Conservation (phyloP, 2,329 filamentous ascomycete species). For the Fonsecaea pedrosoi region DNA sequence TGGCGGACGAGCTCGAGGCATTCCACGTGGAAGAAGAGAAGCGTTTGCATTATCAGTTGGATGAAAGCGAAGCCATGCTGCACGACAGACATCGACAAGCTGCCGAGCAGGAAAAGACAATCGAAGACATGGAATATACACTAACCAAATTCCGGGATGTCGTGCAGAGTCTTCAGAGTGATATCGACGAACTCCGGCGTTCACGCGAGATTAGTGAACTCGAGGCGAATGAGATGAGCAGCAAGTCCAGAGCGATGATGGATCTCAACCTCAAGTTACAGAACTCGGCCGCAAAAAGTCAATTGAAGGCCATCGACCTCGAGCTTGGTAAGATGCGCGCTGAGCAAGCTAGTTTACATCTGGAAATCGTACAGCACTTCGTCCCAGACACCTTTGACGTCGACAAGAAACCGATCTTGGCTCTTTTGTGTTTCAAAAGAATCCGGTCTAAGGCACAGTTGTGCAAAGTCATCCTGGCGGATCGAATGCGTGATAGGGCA, state of each 20-base stretch:
- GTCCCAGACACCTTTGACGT: slow-evolving; percentile 81
- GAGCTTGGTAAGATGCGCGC: slow-evolving; percentile 86
- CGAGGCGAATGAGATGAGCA: slow-evolving; percentile 88
- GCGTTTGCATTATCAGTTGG: slow-evolving; percentile 91
- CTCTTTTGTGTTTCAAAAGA: slow-evolving; percentile 84
- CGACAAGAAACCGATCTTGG: slow-evolving; percentile 85
- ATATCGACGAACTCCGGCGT: slow-evolving; percentile 89
- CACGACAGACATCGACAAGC: slow-evolving; percentile 78
- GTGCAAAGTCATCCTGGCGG: slow-evolving; percentile 77
- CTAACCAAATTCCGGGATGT: slow-evolving; percentile 87
- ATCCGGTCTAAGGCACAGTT: slow-evolving; percentile 86
- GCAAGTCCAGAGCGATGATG: slow-evolving; percentile 90
- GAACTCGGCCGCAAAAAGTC: slow-evolving; percentile 85
- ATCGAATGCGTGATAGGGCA: slow-evolving; percentile 72
- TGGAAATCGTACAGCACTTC: slow-evolving; percentile 88
- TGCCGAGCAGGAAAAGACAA: slow-evolving; percentile 75
- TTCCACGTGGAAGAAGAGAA: slow-evolving; percentile 77
- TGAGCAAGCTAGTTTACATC: slow-evolving; percentile 84
- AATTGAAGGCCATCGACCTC: slow-evolving; percentile 91
- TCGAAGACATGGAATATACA: slow-evolving; percentile 90
- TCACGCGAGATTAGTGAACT: slow-evolving; percentile 87
- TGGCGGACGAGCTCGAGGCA: slow-evolving; percentile 91
- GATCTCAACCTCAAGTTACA: slow-evolving; percentile 95
- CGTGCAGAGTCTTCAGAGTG: slow-evolving; percentile 81
- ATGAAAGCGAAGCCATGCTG: slow-evolving; percentile 83